Evolutionary conservation across 768 basidiomycete species (phyloP).

Genomic region (Termitomyces sp.): DNA sequence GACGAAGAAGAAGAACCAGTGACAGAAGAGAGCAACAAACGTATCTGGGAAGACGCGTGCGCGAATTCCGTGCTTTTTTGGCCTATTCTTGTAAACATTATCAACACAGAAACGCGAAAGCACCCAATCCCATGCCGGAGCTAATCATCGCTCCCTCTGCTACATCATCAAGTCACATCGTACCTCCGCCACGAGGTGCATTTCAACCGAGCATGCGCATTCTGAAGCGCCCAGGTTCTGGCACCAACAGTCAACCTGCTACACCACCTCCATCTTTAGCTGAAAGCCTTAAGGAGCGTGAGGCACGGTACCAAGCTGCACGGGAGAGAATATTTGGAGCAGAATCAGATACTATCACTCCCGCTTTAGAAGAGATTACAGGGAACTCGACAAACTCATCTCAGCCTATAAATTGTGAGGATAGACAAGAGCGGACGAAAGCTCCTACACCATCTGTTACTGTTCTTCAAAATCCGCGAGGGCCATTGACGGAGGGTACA

Average conservation of each 20-base stretch:
- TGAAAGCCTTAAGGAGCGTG: conserved; percentile 54
- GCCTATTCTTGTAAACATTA: not conserved
- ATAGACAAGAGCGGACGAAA: conserved; percentile 6
- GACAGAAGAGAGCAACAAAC: conserved; percentile 37
- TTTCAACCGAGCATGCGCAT: conserved; percentile 64
- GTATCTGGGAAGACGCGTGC: conserved; percentile 70
- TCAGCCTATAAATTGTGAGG: not conserved
- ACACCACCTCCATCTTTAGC: conserved; percentile 17
- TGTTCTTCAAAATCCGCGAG: conserved; percentile 22
- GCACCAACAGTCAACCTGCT: conserved; percentile 19
- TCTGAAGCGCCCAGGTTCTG: conserved; percentile 56
- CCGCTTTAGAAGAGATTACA: not conserved
- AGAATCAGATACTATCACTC: conserved; percentile 6
- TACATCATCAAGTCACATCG: conserved; percentile 27
- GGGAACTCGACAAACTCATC: not conserved
- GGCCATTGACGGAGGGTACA: not conserved
- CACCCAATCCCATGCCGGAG: conserved; percentile 63
- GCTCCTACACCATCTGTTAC: not conserved
- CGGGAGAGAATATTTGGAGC: conserved; percentile 66
- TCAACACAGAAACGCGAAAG: conserved; percentile 44
- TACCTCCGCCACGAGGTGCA: conserved; percentile 48
- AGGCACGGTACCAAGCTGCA: conserved; percentile 69
- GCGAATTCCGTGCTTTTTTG: conserved; percentile 19
- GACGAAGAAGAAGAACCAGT: conserved; percentile 17
- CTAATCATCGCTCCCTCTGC: conserved; percentile 38